Evolutionary conservation across 495 filamentous ascomycete species (phyloP), one percentile per base, ranked within the genome.

Genomic region (Darksidea phi): DNA sequence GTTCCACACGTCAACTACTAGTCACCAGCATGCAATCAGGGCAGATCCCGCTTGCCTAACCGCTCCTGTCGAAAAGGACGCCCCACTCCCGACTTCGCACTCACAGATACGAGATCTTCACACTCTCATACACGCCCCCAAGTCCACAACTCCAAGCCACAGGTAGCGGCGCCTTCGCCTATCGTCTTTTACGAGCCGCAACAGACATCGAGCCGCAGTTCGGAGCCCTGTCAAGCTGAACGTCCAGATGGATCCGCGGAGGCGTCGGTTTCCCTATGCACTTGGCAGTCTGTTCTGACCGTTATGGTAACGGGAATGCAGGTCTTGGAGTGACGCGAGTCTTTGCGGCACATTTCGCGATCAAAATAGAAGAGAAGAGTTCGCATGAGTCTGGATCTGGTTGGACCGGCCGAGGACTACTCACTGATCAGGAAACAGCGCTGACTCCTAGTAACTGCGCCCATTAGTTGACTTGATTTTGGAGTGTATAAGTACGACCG

Each of bases 201-300:
- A 64, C 18, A 15, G 43, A n/a, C 20, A 10, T 48, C 45, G 43
- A 54, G 45, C 61, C 38, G 47, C 55, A 53, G 8, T 56, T 23
- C 23, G 18, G 54, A 37, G 11, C 54, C 58, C 61, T 59, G 61
- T 55, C 36, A 7, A 59, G 61, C 61, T 64, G 61, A 64, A 54
- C 11, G 43, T 28, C 26, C 48, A 63, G 46, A 26, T 42, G 24
- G 34, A 59, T 23, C 61, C 38, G 49, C 61, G 54, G 60, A 57
- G n/a, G 54, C 11, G 54, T 59, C 13, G 17, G 37, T 64, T 38
- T 54, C 41, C 53, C 24, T 41, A 37, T 28, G 34, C 23, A 23
- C 60, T 63, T 63, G 60, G 60, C 60, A 15, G 18, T 51, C 45
- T 18, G 28, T 34, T 42, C 41, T 64, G 43, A 25, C 48, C 55